Evolutionary conservation across 208 protist species (phyloP), one percentile per base, ranked within the genome.

Genomic region (Herpetomonas samuelpessoai): DNA sequence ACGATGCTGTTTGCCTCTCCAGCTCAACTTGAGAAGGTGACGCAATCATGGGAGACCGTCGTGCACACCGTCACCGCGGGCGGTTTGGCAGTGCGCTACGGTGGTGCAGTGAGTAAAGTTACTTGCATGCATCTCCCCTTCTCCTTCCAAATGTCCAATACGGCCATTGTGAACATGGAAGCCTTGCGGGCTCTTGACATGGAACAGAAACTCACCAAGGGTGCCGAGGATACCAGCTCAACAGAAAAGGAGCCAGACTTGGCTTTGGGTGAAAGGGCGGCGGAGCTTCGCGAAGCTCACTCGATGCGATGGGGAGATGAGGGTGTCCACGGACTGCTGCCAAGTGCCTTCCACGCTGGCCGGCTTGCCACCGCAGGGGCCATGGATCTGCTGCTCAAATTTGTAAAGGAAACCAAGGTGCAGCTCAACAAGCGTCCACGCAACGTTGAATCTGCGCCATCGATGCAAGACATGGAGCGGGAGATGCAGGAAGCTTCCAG

Each of bases 371-470:
- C 44, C 4, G 19, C 18, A 19, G 16, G 60, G 31, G 60, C 73
- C 52, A 67, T 71, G 18, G 55, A 67, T 35, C 69, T 75, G 18
- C 46, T 71, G 31, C 59, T 54, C 0, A 60, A 70, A 39, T 80
- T 75, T 51, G 18, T 65, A 19, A 51, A 65, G 60, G 38, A 19
- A 16, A 52, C n/a, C 61, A 47, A 10, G 21, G 45, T 46, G 51
- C 38, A 14, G 52, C 56, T 39, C 44, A n/a, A 21, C 19, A 48
- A 41, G 61, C 48, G 27, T 44, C 53, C 4, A 48, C 50, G 49
- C 39, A 57, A 30, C 44, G 53, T 31, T 25, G 57, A 54, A 16
- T 14, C 57, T 2, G 29, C 49, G 7, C 29, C 57, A 22, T 61
- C 69, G 27, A 51, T 75, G 18, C 44, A 60, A 35, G 59, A 70